A percentile compares a stretch with the other conserved stretches of the same genome.
Conservation (phyloP, 768 basidiomycete species). For the Lanmaoa pseudosensibilis region DNA sequence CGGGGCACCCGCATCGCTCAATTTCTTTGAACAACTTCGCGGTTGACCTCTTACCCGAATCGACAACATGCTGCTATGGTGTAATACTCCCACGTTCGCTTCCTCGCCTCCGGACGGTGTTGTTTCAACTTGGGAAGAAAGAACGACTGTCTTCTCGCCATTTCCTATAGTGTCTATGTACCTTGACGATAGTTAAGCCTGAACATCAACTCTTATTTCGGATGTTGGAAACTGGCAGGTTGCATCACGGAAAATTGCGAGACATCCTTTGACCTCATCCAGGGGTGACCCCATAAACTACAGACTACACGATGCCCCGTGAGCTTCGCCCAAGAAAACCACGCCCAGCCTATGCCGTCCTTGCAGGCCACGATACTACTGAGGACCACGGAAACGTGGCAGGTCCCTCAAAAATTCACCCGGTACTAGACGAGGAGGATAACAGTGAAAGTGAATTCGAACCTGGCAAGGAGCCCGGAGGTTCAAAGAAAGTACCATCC, state of each 20-base stretch:
- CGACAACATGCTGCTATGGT: too few relatives aligned
- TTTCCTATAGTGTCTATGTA: too few relatives aligned
- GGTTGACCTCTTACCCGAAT: too few relatives aligned
- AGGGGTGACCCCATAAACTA: background rate
- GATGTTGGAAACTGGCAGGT: background rate
- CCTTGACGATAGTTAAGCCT: background rate
- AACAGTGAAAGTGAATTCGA: conserved; percentile 59
- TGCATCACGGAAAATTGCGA: background rate
- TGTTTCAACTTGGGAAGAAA: too few relatives aligned
- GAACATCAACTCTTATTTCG: background rate
- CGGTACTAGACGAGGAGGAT: conserved; percentile 18
- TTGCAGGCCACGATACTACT: conserved; percentile 34
- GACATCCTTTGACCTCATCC: background rate
- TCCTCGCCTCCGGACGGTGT: too few relatives aligned
- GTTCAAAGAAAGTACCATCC: conserved; percentile 32
- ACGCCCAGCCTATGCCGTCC: conserved; percentile 48
- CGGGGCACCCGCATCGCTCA: too few relatives aligned
- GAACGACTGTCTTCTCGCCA: too few relatives aligned
- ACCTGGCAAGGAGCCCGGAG: conserved; percentile 37
- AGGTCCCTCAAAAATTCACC: conserved; percentile 39
- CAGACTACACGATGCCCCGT: conserved; percentile 44
- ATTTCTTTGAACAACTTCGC: too few relatives aligned
- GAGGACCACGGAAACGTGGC: conserved; percentile 36
- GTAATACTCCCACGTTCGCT: too few relatives aligned
- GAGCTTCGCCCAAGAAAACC: conserved; percentile 56